Percentiles rank a stretch among this genome's conserved stretches.
Conservation (phyloP, 768 basidiomycete genomes). For the Suillus discolor region DNA sequence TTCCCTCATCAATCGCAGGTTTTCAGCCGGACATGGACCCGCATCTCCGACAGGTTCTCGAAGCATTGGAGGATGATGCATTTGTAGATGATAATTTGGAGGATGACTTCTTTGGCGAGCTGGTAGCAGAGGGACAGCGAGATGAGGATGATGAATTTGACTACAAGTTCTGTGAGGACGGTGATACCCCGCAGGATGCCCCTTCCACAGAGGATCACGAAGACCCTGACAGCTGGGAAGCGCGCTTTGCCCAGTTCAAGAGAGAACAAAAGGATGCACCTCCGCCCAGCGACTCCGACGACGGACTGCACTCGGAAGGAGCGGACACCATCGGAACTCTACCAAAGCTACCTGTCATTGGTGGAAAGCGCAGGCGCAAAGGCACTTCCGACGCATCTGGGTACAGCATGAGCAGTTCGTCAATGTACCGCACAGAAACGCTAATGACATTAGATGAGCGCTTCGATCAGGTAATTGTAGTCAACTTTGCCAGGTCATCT, state of each 20-base stretch:
- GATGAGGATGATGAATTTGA: slow-evolving; percentile 58
- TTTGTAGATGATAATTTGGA: slow-evolving; percentile 80
- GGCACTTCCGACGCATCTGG: slow-evolving; percentile 86
- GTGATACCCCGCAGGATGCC: slow-evolving; percentile 22
- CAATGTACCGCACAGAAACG: slow-evolving; percentile 91
- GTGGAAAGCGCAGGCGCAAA: slow-evolving; percentile 72
- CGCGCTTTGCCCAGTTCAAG: slow-evolving; percentile 82
- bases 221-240: slow-evolving; percentile 66
- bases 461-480: slow-evolving; percentile 82
- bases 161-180: slow-evolving; percentile 67
- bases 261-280: slow-evolving; percentile 38
- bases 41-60: slow-evolving; percentile 87
- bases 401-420: slow-evolving; percentile 97
- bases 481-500: background rate
- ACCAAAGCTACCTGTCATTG: slow-evolving; percentile 75
- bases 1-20: slow-evolving; percentile 83
- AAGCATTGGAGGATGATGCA: slow-evolving; percentile 94
- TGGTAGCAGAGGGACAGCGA: slow-evolving; percentile 74
- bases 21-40: slow-evolving; percentile 97
- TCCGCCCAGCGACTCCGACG: slow-evolving; percentile 46
- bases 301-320: slow-evolving; percentile 61
- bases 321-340: slow-evolving; percentile 82
- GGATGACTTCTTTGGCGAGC: slow-evolving; percentile 76
- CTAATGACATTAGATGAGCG: slow-evolving; percentile 88
- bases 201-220: slow-evolving; percentile 33